A percentile compares a stretch with the other conserved stretches of the same genome.
Conservation (phyloP, 225 moss, liverwort and hornwort genomes). For the Physcomitrium patens region DNA sequence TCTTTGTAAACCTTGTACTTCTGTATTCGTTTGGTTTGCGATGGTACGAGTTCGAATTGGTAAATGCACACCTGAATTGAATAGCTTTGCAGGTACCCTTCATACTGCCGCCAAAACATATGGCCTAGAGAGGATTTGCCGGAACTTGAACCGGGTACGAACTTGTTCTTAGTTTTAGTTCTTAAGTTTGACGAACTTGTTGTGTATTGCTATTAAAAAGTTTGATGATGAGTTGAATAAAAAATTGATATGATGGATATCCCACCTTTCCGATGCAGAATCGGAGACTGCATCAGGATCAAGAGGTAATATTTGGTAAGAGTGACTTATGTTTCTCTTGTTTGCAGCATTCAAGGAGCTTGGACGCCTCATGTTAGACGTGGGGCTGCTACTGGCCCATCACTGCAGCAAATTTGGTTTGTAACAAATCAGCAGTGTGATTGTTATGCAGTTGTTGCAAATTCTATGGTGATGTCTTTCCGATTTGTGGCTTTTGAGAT, state of each 20-base stretch:
- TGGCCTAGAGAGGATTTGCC: slow-evolving; percentile 87
- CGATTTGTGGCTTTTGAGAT: slow-evolving; percentile 17
- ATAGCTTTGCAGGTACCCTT: slow-evolving; percentile 74
- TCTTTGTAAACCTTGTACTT: slow-evolving; percentile 21
- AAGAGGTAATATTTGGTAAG: slow-evolving; percentile 20
- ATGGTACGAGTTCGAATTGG: slow-evolving; percentile 8
- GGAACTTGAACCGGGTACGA: slow-evolving; percentile 84
- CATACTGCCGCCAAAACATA: slow-evolving; percentile 81
- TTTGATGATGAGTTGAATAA: slow-evolving; percentile 13
- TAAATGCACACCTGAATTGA: slow-evolving; percentile 21
- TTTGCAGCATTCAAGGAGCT: slow-evolving; percentile 90
- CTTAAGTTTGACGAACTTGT: slow-evolving; percentile 19
- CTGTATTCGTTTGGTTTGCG: slow-evolving; percentile 21
- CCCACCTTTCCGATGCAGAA: slow-evolving; percentile 13
- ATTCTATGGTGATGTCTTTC: neutral
- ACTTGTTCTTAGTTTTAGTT: slow-evolving; percentile 18
- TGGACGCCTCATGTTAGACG: slow-evolving; percentile 78
- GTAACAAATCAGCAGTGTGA: slow-evolving; percentile 28
- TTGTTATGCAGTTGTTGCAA: slow-evolving; percentile 15
- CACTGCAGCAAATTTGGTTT: slow-evolving; percentile 93
- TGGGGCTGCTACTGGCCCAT: slow-evolving; percentile 75
- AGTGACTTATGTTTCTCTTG: neutral
- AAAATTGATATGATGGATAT: neutral
- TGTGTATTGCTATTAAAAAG: neutral
- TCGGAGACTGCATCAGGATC: neutral